These are phyloP conservation scores for Syzygium grande DNA, from an alignment of 345 rosid genomes.

Conservation along the genomic window DNA sequence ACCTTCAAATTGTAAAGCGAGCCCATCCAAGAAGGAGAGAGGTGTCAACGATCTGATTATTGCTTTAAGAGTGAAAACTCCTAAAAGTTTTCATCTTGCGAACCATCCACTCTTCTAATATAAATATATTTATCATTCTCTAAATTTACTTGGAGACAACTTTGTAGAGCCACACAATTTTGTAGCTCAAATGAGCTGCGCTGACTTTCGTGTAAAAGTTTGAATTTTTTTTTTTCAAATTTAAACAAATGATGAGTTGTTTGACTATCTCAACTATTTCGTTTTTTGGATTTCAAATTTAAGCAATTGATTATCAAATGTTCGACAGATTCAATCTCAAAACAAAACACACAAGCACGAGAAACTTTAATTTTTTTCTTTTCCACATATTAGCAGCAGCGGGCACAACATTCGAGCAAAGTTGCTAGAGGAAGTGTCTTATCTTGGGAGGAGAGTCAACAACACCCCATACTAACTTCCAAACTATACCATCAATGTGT, in stretches of 20 bases:
- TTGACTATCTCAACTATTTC: too few species aligned
- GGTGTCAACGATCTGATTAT: background rate
- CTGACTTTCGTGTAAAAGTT: too few species aligned
- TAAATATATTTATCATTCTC: too few species aligned
- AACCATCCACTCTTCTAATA: too few species aligned
- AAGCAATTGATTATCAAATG: too few species aligned
- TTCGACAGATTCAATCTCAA: background rate
- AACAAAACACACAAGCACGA: background rate
- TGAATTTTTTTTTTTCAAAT: too few species aligned
- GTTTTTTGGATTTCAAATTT: too few species aligned
- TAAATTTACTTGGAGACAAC: background rate
- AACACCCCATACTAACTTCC: background rate
- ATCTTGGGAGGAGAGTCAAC: background rate
- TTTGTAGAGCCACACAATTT: background rate
- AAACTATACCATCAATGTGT: background rate
- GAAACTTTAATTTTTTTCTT: background rate
- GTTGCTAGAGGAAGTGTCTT: background rate
- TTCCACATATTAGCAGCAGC: background rate
- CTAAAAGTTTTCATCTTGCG: too few species aligned
- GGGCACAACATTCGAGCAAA: background rate
- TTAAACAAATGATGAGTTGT: background rate
- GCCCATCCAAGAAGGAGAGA: background rate
- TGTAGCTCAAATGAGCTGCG: background rate
- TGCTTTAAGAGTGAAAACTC: background rate
- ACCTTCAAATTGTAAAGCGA: background rate